phyloP scores from a whole-genome alignment of 192 early-diverging fungal genomes.

The Haplosporangium gracile region DNA sequence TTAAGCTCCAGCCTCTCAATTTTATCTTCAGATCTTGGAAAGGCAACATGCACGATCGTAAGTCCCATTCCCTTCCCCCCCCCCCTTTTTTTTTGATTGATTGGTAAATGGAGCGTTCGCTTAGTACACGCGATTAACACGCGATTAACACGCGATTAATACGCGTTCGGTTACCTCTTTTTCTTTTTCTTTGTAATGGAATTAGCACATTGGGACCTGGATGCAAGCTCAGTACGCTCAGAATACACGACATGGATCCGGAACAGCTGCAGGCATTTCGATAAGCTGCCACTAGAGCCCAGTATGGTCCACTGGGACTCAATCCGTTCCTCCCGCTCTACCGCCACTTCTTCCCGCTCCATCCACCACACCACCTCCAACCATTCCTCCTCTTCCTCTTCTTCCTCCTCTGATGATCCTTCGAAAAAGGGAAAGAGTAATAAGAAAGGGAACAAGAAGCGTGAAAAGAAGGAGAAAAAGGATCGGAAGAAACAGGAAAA shows the following conservation, averaged over 20 bases:
- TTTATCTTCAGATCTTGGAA: slow-evolving; percentile 40
- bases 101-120: background rate
- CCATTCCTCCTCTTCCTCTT: background rate
- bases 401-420: background rate
- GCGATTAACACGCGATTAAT: no score
- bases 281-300: slow-evolving; percentile 15
- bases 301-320: slow-evolving; percentile 32
- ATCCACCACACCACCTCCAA: background rate
- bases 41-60: slow-evolving; percentile 45
- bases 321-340: slow-evolving; percentile 11
- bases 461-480: background rate
- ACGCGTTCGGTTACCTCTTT: background rate
- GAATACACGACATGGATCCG: slow-evolving; percentile 37
- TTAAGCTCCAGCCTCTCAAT: slow-evolving; percentile 10
- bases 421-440: background rate
- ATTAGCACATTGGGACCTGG: slow-evolving; percentile 50
- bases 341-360: background rate
- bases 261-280: slow-evolving; percentile 20
- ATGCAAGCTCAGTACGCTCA: slow-evolving; percentile 15
- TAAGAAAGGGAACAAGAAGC: background rate
- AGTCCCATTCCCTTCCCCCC: background rate
- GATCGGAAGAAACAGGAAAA: background rate
- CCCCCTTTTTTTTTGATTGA: background rate
- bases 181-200: background rate
- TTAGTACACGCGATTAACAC: background rate